A percentile compares a stretch with the other conserved stretches of the same genome.
Conservation (phyloP, 2,329 filamentous ascomycete genomes). For the Colletotrichum musae region DNA sequence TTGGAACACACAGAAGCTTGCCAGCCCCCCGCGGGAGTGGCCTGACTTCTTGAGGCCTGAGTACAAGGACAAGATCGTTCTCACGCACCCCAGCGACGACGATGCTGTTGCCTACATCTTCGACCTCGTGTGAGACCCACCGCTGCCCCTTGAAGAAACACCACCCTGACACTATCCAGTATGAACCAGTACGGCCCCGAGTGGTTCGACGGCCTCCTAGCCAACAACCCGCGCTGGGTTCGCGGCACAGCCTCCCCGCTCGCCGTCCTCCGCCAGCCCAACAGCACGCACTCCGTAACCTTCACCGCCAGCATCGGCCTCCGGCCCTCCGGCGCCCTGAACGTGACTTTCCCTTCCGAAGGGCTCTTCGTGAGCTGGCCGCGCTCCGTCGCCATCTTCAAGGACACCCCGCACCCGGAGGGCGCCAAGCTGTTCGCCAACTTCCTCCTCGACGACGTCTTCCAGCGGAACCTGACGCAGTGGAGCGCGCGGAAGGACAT, state of each 20-base stretch:
- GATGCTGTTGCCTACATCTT: conserved; percentile 68
- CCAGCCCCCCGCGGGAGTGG: conserved; percentile 54
- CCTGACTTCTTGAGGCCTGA: conserved; percentile 61
- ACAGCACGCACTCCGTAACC: conserved; percentile 49
- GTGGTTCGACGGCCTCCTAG: conserved; percentile 63
- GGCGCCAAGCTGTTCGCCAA: conserved; percentile 64
- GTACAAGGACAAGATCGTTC: conserved; percentile 66
- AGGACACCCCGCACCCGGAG: conserved; percentile 63
- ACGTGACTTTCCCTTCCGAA: conserved; percentile 49
- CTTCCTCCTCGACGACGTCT: conserved; percentile 59
- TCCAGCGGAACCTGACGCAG: conserved; percentile 48
- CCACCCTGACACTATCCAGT: conserved; percentile 41
- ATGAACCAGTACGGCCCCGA: conserved; percentile 56
- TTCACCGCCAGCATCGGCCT: conserved; percentile 49
- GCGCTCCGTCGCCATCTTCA: conserved; percentile 63
- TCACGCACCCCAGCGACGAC: conserved; percentile 72
- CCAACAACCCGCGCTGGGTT: conserved; percentile 67
- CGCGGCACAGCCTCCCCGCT: conserved; percentile 62
- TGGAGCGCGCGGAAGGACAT: conserved; percentile 55
- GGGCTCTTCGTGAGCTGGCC: conserved; percentile 62
- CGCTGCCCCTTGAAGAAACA: not conserved
- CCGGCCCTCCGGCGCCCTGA: conserved; percentile 40
- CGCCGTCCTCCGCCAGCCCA: conserved; percentile 51
- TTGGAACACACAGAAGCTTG: conserved; percentile 54
- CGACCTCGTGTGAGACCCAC: conserved; percentile 58